Conservation (phyloP, 192 early-diverging fungal species). For the Entomortierella lignicola region DNA sequence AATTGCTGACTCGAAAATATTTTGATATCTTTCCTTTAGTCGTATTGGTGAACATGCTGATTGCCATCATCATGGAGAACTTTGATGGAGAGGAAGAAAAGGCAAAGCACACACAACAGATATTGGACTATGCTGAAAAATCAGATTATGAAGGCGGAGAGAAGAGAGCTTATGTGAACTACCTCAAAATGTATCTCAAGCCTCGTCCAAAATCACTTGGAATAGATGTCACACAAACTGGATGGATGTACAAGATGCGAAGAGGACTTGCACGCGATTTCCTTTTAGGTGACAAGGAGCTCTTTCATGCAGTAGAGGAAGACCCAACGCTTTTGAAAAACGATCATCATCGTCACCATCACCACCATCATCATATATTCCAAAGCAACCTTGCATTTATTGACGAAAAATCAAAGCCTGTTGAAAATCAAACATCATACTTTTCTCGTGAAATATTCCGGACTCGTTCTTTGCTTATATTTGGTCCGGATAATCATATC, state of each 20-base stretch:
- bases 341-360: too few relatives aligned
- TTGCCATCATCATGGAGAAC: conserved; percentile 73
- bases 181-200: conserved; percentile 67
- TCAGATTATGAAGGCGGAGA: conserved; percentile 41
- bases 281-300: conserved; percentile 53
- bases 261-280: conserved; percentile 64
- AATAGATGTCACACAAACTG: conserved; percentile 54
- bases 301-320: conserved; percentile 26
- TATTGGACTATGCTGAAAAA: conserved; percentile 55
- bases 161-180: conserved; percentile 53
- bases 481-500: conserved; percentile 6
- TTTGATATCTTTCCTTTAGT: conserved; percentile 35
- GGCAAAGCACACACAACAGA: conserved; percentile 64
- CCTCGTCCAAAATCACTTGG: conserved; percentile 55
- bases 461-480: too few relatives aligned
- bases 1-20: too few relatives aligned
- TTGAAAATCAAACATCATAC: too few relatives aligned
- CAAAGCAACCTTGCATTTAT: too few relatives aligned
- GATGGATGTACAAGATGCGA: conserved; percentile 56
- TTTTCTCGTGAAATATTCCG: too few relatives aligned
- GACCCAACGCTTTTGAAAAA: too few relatives aligned
- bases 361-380: too few relatives aligned
- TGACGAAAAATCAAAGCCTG: too few relatives aligned
- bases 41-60: conserved; percentile 72
- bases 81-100: conserved; percentile 68